Evolutionary conservation across 345 rosid genomes (phyloP).

Genomic region (Anacardium occidentale): DNA sequence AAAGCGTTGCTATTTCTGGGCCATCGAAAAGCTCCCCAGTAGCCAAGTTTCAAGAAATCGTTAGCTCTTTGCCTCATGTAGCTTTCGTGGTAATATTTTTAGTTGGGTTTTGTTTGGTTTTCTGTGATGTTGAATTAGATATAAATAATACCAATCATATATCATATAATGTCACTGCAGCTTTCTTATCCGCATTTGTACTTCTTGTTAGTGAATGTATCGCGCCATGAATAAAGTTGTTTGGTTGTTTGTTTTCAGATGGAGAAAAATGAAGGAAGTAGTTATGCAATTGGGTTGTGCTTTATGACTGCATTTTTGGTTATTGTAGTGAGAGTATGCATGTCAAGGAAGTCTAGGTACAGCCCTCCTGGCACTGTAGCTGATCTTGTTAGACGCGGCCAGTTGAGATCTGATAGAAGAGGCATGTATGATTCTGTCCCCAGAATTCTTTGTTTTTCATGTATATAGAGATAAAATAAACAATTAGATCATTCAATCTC

Average conservation of each 20-base stretch:
- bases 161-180: no score
- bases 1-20: constrained; percentile 3
- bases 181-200: no score
- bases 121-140: neutral
- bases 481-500: no score
- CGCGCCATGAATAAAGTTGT: neutral
- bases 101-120: constrained; percentile 9
- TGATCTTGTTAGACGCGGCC: constrained; percentile 98
- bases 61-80: constrained; percentile 54
- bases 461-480: no score
- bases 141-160: no score
- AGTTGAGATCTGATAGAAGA: constrained; percentile 95
- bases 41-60: constrained; percentile 37
- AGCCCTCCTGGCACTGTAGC: constrained; percentile 68
- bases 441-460: neutral
- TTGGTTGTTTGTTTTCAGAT: constrained; percentile 34
- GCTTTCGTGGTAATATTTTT: constrained; percentile 48
- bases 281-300: constrained; percentile 44
- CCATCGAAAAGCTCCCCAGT: constrained; percentile 32
- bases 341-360: constrained; percentile 46
- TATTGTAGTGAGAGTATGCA: constrained; percentile 43
- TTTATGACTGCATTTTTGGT: constrained; percentile 54
- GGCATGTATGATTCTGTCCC: constrained; percentile 85
- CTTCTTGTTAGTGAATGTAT: no score
- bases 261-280: constrained; percentile 36